These are phyloP conservation scores for Penicillium bialowiezense DNA, from an alignment of 495 filamentous ascomycete genomes.

Conservation along the genomic window DNA sequence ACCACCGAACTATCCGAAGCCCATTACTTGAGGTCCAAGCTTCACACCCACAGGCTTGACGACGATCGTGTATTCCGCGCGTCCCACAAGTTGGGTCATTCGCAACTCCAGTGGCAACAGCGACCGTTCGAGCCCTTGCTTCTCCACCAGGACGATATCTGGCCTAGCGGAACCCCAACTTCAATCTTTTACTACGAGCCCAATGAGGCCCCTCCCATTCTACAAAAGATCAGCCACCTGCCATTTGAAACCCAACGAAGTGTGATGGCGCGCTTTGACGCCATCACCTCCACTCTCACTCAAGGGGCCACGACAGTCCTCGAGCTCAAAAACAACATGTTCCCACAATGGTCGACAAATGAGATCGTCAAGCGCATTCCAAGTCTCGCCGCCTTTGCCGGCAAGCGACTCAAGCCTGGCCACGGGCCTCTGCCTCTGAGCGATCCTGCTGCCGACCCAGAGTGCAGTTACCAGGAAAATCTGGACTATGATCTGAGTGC, in stretches of 20 bases:
- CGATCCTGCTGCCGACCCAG: constrained; percentile 16
- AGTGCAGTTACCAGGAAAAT: constrained; percentile 29
- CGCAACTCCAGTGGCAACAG: constrained; percentile 60
- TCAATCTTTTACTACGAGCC: constrained; percentile 39
- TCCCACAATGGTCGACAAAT: constrained; percentile 24
- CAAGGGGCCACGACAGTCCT: constrained; percentile 19
- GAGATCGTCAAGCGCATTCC: constrained; percentile 34
- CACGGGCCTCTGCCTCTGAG: constrained; percentile 18
- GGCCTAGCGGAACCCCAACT: constrained; percentile 34
- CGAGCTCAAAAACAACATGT: constrained; percentile 24
- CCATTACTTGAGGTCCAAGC: constrained; percentile 19
- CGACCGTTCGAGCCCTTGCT: constrained; percentile 57
- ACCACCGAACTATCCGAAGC: constrained; percentile 7
- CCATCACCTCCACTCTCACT: constrained; percentile 20
- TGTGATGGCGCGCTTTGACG: constrained; percentile 22
- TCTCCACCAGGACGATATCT: constrained; percentile 54
- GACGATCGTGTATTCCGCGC: constrained; percentile 18
- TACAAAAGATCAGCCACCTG: constrained; percentile 16
- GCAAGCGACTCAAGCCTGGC: constrained; percentile 30
- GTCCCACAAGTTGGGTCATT: constrained; percentile 33
- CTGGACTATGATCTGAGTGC: constrained; percentile 38
- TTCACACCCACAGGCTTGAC: constrained; percentile 15
- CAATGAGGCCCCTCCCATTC: constrained; percentile 17
- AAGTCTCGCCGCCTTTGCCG: constrained; percentile 25
- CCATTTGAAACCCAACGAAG: constrained; percentile 2